Conservation (phyloP, 371 early-diverging fungal species). For the Apophysomyces variabilis region DNA sequence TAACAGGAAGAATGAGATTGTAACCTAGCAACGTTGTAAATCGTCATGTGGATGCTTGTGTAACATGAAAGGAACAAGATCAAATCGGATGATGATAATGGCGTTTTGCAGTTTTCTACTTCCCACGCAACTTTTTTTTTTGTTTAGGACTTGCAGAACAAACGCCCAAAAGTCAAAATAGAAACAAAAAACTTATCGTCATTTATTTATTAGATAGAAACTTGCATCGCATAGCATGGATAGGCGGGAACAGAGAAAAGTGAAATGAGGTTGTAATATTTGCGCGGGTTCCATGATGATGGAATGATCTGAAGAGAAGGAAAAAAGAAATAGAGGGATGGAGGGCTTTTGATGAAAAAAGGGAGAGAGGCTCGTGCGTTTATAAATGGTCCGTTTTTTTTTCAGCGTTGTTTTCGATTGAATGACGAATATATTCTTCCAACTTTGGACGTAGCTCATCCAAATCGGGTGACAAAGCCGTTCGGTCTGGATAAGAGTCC, state of each 20-base stretch:
- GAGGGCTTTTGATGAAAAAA: background rate
- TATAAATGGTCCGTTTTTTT: background rate
- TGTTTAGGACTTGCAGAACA: background rate
- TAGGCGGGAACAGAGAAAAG: background rate
- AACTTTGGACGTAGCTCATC: constrained; percentile 26
- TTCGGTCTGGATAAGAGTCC: constrained; percentile 31
- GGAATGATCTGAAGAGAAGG: background rate
- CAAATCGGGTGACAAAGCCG: constrained; percentile 28
- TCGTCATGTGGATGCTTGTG: background rate
- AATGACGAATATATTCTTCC: constrained; percentile 16
- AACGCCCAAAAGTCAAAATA: too few relatives aligned
- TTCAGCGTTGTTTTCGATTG: background rate
- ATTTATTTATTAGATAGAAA: too few relatives aligned
- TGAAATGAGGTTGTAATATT: background rate
- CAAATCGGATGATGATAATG: background rate
- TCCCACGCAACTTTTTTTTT: background rate
- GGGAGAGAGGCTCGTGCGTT: constrained; percentile 11
- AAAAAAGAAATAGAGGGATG: background rate
- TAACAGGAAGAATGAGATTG: too few relatives aligned
- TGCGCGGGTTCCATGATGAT: background rate
- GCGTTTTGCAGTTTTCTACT: background rate
- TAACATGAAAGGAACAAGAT: background rate
- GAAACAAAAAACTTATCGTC: too few relatives aligned
- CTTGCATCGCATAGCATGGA: too few relatives aligned
- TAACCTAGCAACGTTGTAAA: too few relatives aligned